Conservation (phyloP, 2,329 filamentous ascomycete genomes). For the Fusarium sacchari region DNA sequence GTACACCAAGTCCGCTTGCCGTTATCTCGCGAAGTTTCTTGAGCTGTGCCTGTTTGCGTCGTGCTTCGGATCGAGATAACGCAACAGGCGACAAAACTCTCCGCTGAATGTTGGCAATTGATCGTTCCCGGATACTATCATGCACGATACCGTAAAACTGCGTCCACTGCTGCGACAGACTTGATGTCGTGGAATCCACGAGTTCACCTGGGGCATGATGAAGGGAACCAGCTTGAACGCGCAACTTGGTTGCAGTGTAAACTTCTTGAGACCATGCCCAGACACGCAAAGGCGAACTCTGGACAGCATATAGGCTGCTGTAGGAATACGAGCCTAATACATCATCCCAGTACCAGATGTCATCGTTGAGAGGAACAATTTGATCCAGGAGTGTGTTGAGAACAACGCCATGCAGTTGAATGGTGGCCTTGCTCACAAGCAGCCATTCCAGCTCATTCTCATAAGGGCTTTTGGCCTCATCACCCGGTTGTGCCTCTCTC, state of each 20-base stretch:
- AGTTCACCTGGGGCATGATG: slow-evolving; percentile 45
- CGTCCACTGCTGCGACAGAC: slow-evolving; percentile 65
- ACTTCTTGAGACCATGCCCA: slow-evolving; percentile 78
- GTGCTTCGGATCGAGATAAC: slow-evolving; percentile 77
- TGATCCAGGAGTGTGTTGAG: slow-evolving; percentile 82
- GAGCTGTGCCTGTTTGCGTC: slow-evolving; percentile 76
- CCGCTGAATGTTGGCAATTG: slow-evolving; percentile 75
- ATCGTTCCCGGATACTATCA: slow-evolving; percentile 78
- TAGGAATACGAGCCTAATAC: slow-evolving; percentile 81
- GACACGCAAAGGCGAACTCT: slow-evolving; percentile 82
- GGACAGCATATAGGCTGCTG: slow-evolving; percentile 84
- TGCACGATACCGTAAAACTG: slow-evolving; percentile 85
- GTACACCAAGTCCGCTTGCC: slow-evolving; percentile 84
- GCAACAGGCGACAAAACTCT: slow-evolving; percentile 83
- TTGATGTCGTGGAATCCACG: slow-evolving; percentile 49
- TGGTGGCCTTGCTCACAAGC: slow-evolving; percentile 86
- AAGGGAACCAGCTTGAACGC: slow-evolving; percentile 52
- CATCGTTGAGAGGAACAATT: slow-evolving; percentile 83
- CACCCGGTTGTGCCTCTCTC: slow-evolving; percentile 37
- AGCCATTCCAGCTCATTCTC: slow-evolving; percentile 90
- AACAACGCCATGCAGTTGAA: slow-evolving; percentile 88
- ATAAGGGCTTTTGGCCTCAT: slow-evolving; percentile 59
- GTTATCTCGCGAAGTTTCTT: slow-evolving; percentile 81
- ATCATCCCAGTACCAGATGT: slow-evolving; percentile 96
- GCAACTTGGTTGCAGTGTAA: slow-evolving; percentile 67